Evolutionary conservation across 2,329 filamentous ascomycete genomes (phyloP), one percentile per base, ranked within the genome.

Genomic region (Allantophomopsis lycopodina): DNA sequence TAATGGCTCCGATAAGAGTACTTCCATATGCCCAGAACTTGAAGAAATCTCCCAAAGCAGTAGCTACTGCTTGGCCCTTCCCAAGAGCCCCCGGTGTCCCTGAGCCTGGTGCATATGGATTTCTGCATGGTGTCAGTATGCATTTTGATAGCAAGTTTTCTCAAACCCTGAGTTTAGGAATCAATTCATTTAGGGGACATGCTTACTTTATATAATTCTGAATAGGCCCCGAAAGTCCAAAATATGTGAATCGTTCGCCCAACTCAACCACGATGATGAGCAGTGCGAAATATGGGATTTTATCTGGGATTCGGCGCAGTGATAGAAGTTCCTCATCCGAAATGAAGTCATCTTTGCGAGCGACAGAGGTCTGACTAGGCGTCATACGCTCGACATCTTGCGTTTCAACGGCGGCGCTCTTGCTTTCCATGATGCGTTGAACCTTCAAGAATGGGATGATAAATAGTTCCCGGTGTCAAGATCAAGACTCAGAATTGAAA

Each of bases 191-290:
- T 2, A 54, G 43, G 1, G 74, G 74, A 3, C 79, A 52, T 2
- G 71, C 68, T 7, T 68, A 11, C 48, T 79, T 69, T 49, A 80
- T 66, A 48, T 70, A 80, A 53, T 80, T 81, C 65, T 47, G 65
- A 69, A 71, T 78, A 32, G 77, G 64, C 38, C 70, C 67, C 13
- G 69, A 72, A 7, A 70, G 74, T 32, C 76, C 76, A 50, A 79
- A 79, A 60, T 75, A 80, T 5, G 71, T 71, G 50, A 78, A 79
- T 14, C 74, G 66, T 55, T 79, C 75, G 55, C 71, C 77, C 36
- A 79, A 54, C 56, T 79, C 75, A 36, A 78, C 66, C 47, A 79
- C 69, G 1, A 69, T 72, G 38, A 79, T 65, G 8, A 68, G 73
- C 42, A 34, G 34, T 17, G 38, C 42, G 21, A 36, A 20, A 20